A percentile compares a stretch with the other conserved stretches of the same genome.
Evolutionary conservation across 768 basidiomycete species (phyloP).

Genomic region (Fistulinella prunicolor): DNA sequence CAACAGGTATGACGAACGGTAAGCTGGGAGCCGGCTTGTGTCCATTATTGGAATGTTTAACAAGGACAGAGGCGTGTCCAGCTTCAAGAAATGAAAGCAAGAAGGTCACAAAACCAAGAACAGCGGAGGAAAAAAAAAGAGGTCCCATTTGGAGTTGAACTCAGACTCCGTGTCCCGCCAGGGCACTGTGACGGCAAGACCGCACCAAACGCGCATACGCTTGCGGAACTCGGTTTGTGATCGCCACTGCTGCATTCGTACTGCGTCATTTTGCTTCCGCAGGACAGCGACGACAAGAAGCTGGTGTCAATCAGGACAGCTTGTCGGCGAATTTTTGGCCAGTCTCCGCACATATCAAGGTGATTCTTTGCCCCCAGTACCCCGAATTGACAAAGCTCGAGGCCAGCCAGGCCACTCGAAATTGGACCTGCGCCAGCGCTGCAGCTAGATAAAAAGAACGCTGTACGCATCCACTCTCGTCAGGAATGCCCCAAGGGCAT

Average conservation of each 20-base stretch:
- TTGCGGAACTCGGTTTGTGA: conserved; percentile 18
- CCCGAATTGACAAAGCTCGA: background rate
- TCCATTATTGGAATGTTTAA: conserved; percentile 20
- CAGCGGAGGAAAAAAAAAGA: background rate
- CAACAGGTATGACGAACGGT: conserved; percentile 29
- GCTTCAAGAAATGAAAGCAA: conserved; percentile 1
- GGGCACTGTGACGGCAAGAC: conserved; percentile 26
- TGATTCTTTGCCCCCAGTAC: background rate
- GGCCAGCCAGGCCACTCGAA: conserved; percentile 5
- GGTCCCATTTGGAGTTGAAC: conserved; percentile 16
- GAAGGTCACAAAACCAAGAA: background rate
- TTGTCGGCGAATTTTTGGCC: background rate
- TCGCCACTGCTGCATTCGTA: conserved; percentile 7
- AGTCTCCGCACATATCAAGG: conserved; percentile 3
- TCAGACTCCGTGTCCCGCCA: conserved; percentile 22
- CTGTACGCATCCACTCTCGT: background rate
- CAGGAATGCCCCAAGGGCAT: background rate
- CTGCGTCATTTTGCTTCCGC: conserved; percentile 19
- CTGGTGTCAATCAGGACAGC: background rate
- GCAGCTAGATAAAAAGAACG: background rate
- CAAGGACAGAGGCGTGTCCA: background rate
- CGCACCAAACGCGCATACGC: conserved; percentile 23
- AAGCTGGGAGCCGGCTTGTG: conserved; percentile 14
- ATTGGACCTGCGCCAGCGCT: conserved; percentile 18
- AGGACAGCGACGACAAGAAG: conserved; percentile 1